Evolutionary conservation across 208 protist genomes (phyloP).

Genomic region (Trypanosoma avium): DNA sequence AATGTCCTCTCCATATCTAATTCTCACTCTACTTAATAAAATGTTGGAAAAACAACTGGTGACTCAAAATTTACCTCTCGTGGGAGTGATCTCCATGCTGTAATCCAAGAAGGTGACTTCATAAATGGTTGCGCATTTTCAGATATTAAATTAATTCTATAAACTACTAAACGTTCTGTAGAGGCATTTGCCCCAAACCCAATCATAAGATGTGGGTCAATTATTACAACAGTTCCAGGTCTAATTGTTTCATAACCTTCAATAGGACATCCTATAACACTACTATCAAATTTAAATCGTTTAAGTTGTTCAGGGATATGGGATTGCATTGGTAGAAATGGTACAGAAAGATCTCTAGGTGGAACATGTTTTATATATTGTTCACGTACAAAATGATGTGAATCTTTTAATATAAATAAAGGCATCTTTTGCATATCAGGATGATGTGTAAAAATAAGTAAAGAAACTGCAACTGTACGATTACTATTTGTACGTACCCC

Average conservation of each 20-base stretch:
- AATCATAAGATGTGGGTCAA: slow-evolving; percentile 85
- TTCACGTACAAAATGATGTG: slow-evolving; percentile 61
- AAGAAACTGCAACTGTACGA: slow-evolving; percentile 43
- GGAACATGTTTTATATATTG: slow-evolving; percentile 62
- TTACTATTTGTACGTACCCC: slow-evolving; percentile 67
- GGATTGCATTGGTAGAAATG: slow-evolving; percentile 65
- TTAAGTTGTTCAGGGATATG: slow-evolving; percentile 74
- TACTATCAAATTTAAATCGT: slow-evolving; percentile 65
- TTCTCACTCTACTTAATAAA: slow-evolving; percentile 34
- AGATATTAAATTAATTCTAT: slow-evolving; percentile 64
- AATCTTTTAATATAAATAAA: slow-evolving; percentile 63
- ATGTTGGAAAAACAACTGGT: slow-evolving; percentile 71
- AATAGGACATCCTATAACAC: slow-evolving; percentile 39
- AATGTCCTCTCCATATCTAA: too few species aligned
- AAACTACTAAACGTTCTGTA: slow-evolving; percentile 46
- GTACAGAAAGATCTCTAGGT: slow-evolving; percentile 37
- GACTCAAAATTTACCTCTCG: slow-evolving; percentile 73
- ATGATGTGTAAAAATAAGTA: slow-evolving; percentile 73
- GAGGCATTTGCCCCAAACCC: slow-evolving; percentile 74
- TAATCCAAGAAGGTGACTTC: slow-evolving; percentile 74
- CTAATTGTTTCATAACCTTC: slow-evolving; percentile 26
- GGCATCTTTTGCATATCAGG: slow-evolving; percentile 46
- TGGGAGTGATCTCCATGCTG: slow-evolving; percentile 70
- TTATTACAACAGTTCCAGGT: slow-evolving; percentile 66
- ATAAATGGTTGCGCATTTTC: slow-evolving; percentile 52